A percentile compares a stretch with the other conserved stretches of the same genome.
Conservation (phyloP, 2,329 filamentous ascomycete species). For the Sporothrix mexicana region DNA sequence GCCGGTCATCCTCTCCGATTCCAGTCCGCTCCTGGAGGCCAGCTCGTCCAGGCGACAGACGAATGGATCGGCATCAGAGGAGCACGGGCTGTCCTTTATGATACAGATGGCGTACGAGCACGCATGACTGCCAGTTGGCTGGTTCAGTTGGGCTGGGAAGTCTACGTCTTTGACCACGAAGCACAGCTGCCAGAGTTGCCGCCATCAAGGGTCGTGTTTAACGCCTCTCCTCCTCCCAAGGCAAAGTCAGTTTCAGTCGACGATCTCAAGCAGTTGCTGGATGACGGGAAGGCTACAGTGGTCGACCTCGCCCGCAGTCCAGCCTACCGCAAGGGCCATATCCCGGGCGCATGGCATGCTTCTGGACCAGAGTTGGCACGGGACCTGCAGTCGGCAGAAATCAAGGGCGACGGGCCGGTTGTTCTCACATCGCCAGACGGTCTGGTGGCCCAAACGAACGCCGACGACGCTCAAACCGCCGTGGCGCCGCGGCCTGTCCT, state of each 20-base stretch:
- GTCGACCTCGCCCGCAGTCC: constrained; percentile 32
- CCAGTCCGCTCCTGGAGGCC: constrained; percentile 29
- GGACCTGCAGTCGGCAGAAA: background rate
- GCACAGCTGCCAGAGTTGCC: background rate
- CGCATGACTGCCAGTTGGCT: constrained; percentile 30
- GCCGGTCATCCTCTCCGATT: constrained; percentile 14
- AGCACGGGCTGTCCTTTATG: constrained; percentile 27
- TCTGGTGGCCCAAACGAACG: constrained; percentile 10
- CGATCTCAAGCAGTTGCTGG: background rate
- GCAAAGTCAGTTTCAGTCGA: background rate
- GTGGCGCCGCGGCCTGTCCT: background rate
- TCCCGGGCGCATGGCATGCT: constrained; percentile 29
- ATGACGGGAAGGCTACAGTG: background rate
- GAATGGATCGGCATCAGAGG: constrained; percentile 31
- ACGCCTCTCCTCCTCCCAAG: background rate
- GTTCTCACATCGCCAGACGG: constrained; percentile 30
- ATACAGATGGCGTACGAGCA: constrained; percentile 30
- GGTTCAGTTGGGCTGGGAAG: constrained; percentile 30
- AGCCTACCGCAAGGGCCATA: constrained; percentile 28
- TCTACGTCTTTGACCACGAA: constrained; percentile 26
- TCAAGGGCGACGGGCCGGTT: constrained; percentile 2
- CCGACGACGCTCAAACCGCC: constrained; percentile 10
- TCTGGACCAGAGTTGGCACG: constrained; percentile 28
- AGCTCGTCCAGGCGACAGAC: constrained; percentile 32
- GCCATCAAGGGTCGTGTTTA: no score